A percentile compares a stretch with the other conserved stretches of the same genome.
These are phyloP conservation scores for Colletotrichum sp. DNA, from an alignment of 2,329 filamentous ascomycete genomes.

Conservation along the genomic window DNA sequence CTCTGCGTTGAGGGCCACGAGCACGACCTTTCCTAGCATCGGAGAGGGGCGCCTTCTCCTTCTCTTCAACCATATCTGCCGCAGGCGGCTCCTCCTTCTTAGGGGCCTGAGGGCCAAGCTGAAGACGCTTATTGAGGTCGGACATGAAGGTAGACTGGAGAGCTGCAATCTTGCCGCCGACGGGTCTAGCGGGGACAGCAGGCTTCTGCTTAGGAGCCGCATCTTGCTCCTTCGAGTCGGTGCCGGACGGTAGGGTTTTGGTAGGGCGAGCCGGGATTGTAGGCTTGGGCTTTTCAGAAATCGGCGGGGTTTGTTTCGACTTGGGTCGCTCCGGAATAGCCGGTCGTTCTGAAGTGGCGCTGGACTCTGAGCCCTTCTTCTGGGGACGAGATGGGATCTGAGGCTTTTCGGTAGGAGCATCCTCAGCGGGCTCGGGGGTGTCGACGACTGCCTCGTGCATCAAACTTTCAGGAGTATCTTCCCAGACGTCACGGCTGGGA, in stretches of 20 bases:
- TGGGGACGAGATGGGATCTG: slow-evolving; percentile 62
- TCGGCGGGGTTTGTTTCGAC: slow-evolving; percentile 47
- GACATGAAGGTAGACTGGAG: slow-evolving; percentile 92
- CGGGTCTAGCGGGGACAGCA: slow-evolving; percentile 77
- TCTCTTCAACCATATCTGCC: slow-evolving; percentile 17
- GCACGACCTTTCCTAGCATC: slow-evolving; percentile 93
- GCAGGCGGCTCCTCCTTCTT: slow-evolving; percentile 47
- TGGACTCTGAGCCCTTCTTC: slow-evolving; percentile 42
- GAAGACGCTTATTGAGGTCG: slow-evolving; percentile 88
- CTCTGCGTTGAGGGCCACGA: slow-evolving; percentile 82
- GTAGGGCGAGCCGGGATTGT: slow-evolving; percentile 65
- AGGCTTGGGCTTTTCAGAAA: slow-evolving; percentile 64
- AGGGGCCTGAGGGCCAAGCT: slow-evolving; percentile 80
- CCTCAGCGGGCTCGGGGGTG: slow-evolving; percentile 49
- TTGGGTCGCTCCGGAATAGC: slow-evolving; percentile 59
- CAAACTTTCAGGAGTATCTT: slow-evolving; percentile 87
- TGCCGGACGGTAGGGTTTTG: slow-evolving; percentile 49
- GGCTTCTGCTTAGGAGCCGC: slow-evolving; percentile 76
- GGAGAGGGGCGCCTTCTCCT: slow-evolving; percentile 75
- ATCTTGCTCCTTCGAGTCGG: slow-evolving; percentile 48
- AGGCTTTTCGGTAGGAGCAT: slow-evolving; percentile 59
- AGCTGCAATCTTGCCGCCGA: slow-evolving; percentile 86
- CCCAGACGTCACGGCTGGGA: slow-evolving; percentile 93
- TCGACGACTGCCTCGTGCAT: slow-evolving; percentile 78
- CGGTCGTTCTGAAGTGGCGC: slow-evolving; percentile 42